Base-by-base conservation (phyloP, 1,139 yeast species). In the Nadsonia commutata region DNA sequence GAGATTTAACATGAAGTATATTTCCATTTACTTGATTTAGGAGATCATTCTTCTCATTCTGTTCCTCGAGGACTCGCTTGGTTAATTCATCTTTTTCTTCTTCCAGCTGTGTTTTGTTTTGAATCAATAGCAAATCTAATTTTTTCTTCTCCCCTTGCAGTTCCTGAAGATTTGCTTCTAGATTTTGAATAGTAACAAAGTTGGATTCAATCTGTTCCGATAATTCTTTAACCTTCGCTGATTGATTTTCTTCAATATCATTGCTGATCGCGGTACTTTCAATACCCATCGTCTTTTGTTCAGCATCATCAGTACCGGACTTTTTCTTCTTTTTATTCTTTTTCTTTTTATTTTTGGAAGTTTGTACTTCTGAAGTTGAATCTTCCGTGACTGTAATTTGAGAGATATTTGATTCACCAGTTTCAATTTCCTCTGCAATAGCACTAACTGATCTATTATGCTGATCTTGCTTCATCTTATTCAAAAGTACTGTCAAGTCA, bases 301-400 rank as follows among this genome's bases (percentile, higher is more conserved):
- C 39, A 13, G 19, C 36, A 19, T 19, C 40, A 18, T 41, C 45
- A 19, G 38, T 42, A 38, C 22, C 37, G 36, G 36, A 27, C 31
- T 18, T 42, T 20, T 19, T 46, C 42, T 37, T 41, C 40, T 13
- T 41, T 38, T 27, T 41, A 31, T 17, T 40, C 38, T 40, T 41
- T 37, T 5, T 37, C 22, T 21, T 33, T 31, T 9, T 40, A 36
- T 16, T 36, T 31, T 33, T 39, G 31, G 18, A 40, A 36, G 19
- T 40, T 22, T 33, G 45, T 11, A 16, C 16, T 5, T 27, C 33
- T 8, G 5, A 5, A 27, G 16, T 9, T 6, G 33, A 9, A 27
- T 4, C 9, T 27, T 27, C 33, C 3, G n/a, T 13, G 4, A 16
- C 33, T 13, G 33, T 4, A 6, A 13, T 27, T 16, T 27, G 16